These are phyloP conservation scores for Russula sp. DNA, from an alignment of 768 basidiomycete species.

Conservation along the genomic window DNA sequence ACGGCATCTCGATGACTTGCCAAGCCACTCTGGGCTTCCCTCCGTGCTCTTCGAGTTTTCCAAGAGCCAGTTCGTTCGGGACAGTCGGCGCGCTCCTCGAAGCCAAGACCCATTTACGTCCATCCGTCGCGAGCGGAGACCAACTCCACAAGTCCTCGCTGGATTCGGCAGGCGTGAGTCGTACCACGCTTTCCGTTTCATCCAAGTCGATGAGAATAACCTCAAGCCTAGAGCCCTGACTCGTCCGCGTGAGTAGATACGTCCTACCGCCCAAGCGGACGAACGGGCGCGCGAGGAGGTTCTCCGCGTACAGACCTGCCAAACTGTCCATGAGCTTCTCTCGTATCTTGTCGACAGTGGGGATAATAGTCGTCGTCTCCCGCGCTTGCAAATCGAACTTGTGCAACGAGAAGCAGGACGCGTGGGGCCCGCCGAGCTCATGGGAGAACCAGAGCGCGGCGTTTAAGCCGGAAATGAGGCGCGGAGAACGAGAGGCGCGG, in stretches of 20 bases:
- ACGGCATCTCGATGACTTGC: constrained; percentile 27
- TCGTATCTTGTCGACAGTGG: constrained; percentile 24
- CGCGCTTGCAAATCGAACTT: constrained; percentile 20
- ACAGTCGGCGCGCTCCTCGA: constrained; percentile 28
- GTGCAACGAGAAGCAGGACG: constrained; percentile 34
- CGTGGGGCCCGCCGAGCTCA: constrained; percentile 35
- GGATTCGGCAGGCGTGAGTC: constrained; percentile 22
- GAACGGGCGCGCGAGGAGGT: constrained; percentile 34
- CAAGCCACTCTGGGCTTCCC: constrained; percentile 20
- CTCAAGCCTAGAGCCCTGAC: constrained; percentile 31
- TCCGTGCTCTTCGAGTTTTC: constrained; percentile 22
- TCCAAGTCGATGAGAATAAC: constrained; percentile 32
- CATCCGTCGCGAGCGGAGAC: constrained; percentile 29
- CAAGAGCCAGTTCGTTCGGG: constrained; percentile 31
- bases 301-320: constrained; percentile 38
- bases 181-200: constrained; percentile 14
- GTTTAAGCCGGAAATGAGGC: constrained; percentile 18
- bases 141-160: constrained; percentile 29
- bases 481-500: constrained; percentile 29
- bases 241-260: constrained; percentile 30
- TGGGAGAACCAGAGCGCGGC: constrained; percentile 36
- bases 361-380: constrained; percentile 29
- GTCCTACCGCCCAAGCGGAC: constrained; percentile 20
- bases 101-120: constrained; percentile 26
- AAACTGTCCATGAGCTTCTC: constrained; percentile 31